phyloP scores from a whole-genome alignment of 345 rosid genomes.

The Linum tenue region DNA sequence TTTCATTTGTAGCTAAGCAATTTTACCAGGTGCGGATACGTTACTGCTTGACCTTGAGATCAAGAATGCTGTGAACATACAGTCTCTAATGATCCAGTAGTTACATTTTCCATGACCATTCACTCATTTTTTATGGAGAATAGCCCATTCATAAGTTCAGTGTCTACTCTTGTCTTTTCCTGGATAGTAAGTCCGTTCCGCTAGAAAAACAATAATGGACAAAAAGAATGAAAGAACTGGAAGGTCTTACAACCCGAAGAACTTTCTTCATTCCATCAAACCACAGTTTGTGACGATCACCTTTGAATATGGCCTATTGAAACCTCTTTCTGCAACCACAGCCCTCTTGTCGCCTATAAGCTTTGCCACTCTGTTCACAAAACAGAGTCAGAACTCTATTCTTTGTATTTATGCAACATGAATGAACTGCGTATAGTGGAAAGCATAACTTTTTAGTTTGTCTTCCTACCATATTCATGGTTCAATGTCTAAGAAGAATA shows the following conservation, averaged over 20 bases:
- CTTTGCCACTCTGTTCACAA: slow-evolving; percentile 62
- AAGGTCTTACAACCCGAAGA: not conserved
- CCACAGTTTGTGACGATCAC: slow-evolving; percentile 71
- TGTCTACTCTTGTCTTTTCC: too few species aligned
- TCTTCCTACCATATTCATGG: too few species aligned
- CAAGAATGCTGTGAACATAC: too few species aligned
- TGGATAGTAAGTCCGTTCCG: not conserved
- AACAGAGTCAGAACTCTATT: not conserved
- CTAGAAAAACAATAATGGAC: not conserved
- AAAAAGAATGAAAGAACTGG: slow-evolving; percentile 5
- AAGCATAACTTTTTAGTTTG: too few species aligned
- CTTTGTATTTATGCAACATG: too few species aligned
- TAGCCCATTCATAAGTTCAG: too few species aligned
- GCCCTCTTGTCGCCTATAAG: slow-evolving; percentile 85
- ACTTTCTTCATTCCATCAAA: slow-evolving; percentile 29
- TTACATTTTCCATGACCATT: not conserved
- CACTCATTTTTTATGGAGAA: not conserved
- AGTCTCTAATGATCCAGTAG: not conserved
- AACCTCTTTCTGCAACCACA: slow-evolving; percentile 84
- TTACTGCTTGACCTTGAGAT: too few species aligned
- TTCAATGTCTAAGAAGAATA: too few species aligned
- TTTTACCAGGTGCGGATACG: not conserved
- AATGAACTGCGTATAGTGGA: too few species aligned
- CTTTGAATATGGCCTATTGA: slow-evolving; percentile 79
- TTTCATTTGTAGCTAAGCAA: not conserved